Evolutionary conservation across 225 moss, liverwort and hornwort species (phyloP).

Genomic region (Bryoerythrophyllum caledonicum): DNA sequence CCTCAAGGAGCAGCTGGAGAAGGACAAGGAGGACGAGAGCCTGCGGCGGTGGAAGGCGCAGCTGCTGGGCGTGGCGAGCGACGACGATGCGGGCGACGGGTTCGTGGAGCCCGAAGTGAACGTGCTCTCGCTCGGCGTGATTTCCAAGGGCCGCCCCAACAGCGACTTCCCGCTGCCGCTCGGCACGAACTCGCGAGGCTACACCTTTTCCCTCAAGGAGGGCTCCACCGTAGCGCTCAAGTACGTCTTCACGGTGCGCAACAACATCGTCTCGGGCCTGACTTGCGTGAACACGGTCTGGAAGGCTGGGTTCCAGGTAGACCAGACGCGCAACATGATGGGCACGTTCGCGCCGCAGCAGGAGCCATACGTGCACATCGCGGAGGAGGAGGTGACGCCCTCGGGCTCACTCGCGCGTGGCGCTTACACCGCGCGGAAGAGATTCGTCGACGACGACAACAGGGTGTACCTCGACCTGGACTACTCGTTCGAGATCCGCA

Average conservation of each 20-base stretch:
- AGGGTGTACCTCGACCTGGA: constrained; percentile 75
- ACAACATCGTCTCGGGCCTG: constrained; percentile 90
- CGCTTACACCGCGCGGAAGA: constrained; percentile 84
- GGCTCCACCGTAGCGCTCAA: constrained; percentile 70
- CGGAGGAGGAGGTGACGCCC: constrained; percentile 93
- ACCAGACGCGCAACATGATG: constrained; percentile 87
- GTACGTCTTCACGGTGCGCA: constrained; percentile 77
- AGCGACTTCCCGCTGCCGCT: constrained; percentile 72
- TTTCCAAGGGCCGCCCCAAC: constrained; percentile 64
- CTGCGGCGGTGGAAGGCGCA: constrained; percentile 95
- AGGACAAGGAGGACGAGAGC: constrained; percentile 89
- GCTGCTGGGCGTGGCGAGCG: constrained; percentile 71
- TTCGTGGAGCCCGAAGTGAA: constrained; percentile 81
- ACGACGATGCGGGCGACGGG: constrained; percentile 77
- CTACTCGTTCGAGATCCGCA: constrained; percentile 92
- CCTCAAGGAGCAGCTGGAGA: constrained; percentile 62
- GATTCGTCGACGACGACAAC: constrained; percentile 88
- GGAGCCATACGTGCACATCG: constrained; percentile 76
- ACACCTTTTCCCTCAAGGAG: constrained; percentile 82
- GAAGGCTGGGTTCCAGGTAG: constrained; percentile 87
- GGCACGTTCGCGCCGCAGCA: constrained; percentile 86
- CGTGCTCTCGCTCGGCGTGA: constrained; percentile 70
- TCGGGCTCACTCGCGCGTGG: constrained; percentile 88
- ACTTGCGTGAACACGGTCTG: constrained; percentile 91
- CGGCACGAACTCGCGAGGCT: constrained; percentile 58